phyloP scores from a whole-genome alignment of 1,284 basidiomycete species.

The Malassezia dermatis region DNA sequence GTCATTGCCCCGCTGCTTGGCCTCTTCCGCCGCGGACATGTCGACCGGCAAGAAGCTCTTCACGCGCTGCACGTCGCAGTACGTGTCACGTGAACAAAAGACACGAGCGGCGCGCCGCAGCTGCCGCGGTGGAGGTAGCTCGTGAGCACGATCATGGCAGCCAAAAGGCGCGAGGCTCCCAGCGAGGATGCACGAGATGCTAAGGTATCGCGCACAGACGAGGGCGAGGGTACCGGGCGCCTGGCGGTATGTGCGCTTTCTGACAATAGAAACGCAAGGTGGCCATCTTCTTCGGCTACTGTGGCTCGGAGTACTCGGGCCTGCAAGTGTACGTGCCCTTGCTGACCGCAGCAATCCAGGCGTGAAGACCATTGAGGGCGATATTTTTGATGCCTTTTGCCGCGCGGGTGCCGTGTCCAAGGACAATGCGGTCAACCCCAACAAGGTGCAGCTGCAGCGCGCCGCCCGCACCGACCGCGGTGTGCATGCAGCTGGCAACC shows the following conservation, averaged over 20 bases:
- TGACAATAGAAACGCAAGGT: slow-evolving; percentile 52
- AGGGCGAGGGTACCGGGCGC: neutral
- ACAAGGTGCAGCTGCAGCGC: slow-evolving; percentile 75
- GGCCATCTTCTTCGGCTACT: slow-evolving; percentile 54
- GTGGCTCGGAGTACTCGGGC: slow-evolving; percentile 64
- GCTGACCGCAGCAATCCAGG: slow-evolving; percentile 49
- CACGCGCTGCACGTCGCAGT: neutral
- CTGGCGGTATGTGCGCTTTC: neutral
- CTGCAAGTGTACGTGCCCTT: slow-evolving; percentile 78
- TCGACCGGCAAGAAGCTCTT: neutral
- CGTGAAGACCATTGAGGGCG: slow-evolving; percentile 77
- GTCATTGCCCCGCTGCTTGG: slow-evolving; percentile 44
- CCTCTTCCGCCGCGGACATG: slow-evolving; percentile 25
- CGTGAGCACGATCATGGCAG: neutral
- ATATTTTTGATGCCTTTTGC: slow-evolving; percentile 76
- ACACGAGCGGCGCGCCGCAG: slow-evolving; percentile 1
- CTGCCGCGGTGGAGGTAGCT: neutral
- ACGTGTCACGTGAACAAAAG: slow-evolving; percentile 2
- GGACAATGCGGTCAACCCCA: slow-evolving; percentile 83
- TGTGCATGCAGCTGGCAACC: slow-evolving; percentile 91
- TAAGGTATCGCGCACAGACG: slow-evolving; percentile 3
- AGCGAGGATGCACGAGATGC: slow-evolving; percentile 2
- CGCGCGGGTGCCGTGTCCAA: slow-evolving; percentile 79
- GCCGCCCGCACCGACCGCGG: slow-evolving; percentile 94
- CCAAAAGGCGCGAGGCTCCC: neutral